Evolutionary conservation across 2,329 filamentous ascomycete genomes (phyloP), one percentile per base, ranked within the genome.

Genomic region (Diplodia mutila): DNA sequence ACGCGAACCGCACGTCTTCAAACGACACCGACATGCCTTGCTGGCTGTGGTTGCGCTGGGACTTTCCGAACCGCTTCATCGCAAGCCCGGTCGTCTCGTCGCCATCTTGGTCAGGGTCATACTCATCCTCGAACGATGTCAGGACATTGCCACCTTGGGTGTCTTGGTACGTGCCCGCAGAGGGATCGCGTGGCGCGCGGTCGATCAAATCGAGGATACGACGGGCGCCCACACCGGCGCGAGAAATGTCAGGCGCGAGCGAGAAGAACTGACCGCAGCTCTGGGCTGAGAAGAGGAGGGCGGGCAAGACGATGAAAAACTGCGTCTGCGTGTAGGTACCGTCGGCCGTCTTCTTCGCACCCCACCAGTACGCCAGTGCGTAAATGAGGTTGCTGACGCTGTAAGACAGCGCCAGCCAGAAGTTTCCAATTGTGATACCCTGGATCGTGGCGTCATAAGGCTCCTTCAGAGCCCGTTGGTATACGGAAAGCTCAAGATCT

Each of bases 291-390:
- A 91, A 86, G 32, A 91, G 85, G 9, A 90, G 83, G 0, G 89
- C 86, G 75, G 90, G 87, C 75, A 90, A 91, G 34, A 86, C 81
- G 1, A 86, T 81, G 72, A 87, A 87, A 73, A 87, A 88, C 23
- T 83, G 76, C 3, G 77, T 69, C 1, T 85, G 89, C 78, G 92
- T 90, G 11, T 65, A 67, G 49, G 63, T 52, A 29, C 46, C 57
- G 14, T 52, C 53, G 14, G 46, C 39, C 16, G 46, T 66, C 25
- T 54, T 53, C 53, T 57, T 66, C 21, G 88, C 83, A 3, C 89
- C 89, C 88, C 88, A 91, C 87, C 89, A 91, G 76, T 90, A 91
- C 1, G 88, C 86, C 49, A 91, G 82, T 0, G 88, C 86, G 72
- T 90, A 90, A 23, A 90, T 85, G 55, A 89, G 81, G 72, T 88